Evolutionary conservation across 2,329 filamentous ascomycete genomes (phyloP), one percentile per base, ranked within the genome.

Genomic region (Curvularia sp.): DNA sequence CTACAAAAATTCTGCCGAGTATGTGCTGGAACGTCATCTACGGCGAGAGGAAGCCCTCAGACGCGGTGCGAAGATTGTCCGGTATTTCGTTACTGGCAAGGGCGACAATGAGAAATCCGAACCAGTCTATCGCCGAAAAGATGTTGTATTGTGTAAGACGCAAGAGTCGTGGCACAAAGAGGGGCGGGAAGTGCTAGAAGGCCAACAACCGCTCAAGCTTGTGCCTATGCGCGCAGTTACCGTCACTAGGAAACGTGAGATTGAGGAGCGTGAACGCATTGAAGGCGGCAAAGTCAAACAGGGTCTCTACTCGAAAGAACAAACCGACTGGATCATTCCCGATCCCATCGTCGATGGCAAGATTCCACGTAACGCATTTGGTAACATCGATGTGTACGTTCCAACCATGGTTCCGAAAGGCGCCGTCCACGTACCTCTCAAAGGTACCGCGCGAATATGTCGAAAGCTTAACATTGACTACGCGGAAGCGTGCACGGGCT

Each of bases 91-190:
- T 4, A 87, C 87, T 46, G 88, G 86, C 9, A 97, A 94, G 76
- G 90, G 89, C 13, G 86, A 87, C 43, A 89, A 89, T 46, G 79
- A 84, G 2, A 89, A 89, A 43, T 86, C 91, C 57, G 92, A 97
- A 73, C 88, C 91, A 1, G 92, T 98, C 0, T 98, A 87, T 72
- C 84, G 84, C 0, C 88, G 94, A 32, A 84, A 86, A 52, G 93
- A 98, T 65, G 87, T 98, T 0, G 87, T 93, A 2, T 83, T 85
- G 38, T 96, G 96, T 74, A 93, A 97, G 76, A 96, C 92, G 27
- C 90, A 91, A 1, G 95, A 99, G 74, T 97, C 92, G 1, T 99
- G 95, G 95, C 95, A 98, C 74, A 97, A 97, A 74, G 94, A 97
- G 80, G 95, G 95, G 0, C 86, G 94, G 10, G 89, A 88, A 25